Conservation (phyloP, 768 basidiomycete genomes). For the Leucosporidium yakuticum region DNA sequence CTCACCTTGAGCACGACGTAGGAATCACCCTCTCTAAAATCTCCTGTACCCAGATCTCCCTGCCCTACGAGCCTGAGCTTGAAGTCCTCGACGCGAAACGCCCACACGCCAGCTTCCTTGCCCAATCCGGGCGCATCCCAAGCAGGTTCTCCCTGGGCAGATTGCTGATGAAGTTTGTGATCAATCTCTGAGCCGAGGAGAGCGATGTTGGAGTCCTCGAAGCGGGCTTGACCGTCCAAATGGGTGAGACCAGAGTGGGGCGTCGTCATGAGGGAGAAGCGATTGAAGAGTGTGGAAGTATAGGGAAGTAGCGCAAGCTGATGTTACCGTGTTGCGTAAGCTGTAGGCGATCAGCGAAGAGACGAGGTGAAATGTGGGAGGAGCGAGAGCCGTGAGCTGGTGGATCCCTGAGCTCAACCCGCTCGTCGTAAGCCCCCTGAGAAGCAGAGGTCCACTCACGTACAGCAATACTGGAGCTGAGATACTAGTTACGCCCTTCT, state of each 20-base stretch:
- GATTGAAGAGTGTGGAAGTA: background rate
- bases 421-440: too few species aligned
- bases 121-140: background rate
- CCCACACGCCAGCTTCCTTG: background rate
- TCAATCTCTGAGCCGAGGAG: conserved; percentile 1
- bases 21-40: background rate
- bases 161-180: background rate
- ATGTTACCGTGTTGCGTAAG: background rate
- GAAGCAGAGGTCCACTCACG: too few species aligned
- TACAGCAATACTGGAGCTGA: too few species aligned
- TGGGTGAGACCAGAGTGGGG: background rate
- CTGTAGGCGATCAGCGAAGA: too few species aligned
- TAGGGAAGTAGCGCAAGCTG: background rate
- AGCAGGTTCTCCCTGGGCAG: background rate
- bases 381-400: too few species aligned
- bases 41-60: background rate
- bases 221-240: background rate
- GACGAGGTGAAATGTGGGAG: too few species aligned
- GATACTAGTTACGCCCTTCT: too few species aligned
- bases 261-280: background rate
- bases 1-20: conserved; percentile 5
- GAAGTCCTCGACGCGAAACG: background rate
- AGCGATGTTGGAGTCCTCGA: background rate
- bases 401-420: too few species aligned
- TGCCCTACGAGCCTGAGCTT: background rate